Conservation (phyloP, 345 rosid genomes). For the Pistacia integerrima region DNA sequence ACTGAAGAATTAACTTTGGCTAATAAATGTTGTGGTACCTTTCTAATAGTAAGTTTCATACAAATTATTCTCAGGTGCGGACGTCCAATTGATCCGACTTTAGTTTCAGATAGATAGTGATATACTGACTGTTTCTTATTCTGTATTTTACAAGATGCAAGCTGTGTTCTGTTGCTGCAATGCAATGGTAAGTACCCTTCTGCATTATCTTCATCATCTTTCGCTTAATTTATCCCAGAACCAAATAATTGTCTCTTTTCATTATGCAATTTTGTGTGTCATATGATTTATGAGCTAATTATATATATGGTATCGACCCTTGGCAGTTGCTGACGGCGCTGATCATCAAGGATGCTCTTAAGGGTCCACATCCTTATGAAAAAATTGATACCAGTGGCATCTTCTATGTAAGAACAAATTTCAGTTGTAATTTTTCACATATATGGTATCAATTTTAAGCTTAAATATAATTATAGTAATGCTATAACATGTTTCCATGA, state of each 20-base stretch:
- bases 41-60: not conserved
- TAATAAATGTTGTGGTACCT: not conserved
- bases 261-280: not conserved
- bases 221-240: too few species aligned
- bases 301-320: not conserved
- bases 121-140: not conserved
- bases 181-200: not conserved
- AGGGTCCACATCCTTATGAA: not conserved
- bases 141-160: not conserved
- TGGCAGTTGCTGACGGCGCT: not conserved
- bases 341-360: not conserved
- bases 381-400: not conserved
- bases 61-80: too few species aligned
- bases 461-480: too few species aligned
- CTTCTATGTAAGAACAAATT: constrained; percentile 1
- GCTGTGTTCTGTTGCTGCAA: not conserved
- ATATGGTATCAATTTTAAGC: too few species aligned
- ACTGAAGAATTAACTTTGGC: not conserved
- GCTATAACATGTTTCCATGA: not conserved
- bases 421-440: not conserved
- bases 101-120: not conserved
- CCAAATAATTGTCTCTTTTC: too few species aligned
- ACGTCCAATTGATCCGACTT: too few species aligned
- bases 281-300: not conserved
- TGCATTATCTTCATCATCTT: not conserved